Percentiles rank a stretch among this genome's conserved stretches.
phyloP scores from a whole-genome alignment of 2,329 filamentous ascomycete species.

The Fusarium sp. region DNA sequence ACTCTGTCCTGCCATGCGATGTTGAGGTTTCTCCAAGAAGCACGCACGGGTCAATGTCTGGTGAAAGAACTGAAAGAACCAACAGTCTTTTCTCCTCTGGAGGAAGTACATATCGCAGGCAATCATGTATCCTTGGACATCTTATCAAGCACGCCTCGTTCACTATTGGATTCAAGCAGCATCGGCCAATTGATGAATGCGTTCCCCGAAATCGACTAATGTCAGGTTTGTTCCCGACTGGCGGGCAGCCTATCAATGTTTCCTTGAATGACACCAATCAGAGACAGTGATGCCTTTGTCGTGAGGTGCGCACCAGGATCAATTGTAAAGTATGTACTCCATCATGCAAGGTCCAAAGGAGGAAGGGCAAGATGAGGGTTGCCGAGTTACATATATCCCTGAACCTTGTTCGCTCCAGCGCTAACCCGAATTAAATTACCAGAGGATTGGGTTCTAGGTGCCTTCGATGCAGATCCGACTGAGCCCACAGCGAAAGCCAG shows the following conservation, averaged over 20 bases:
- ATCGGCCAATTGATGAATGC: slow-evolving; percentile 11
- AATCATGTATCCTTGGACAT: neutral
- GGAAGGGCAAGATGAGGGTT: slow-evolving; percentile 37
- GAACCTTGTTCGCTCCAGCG: slow-evolving; percentile 41
- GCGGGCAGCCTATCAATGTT: slow-evolving; percentile 1
- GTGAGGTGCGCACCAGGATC: neutral
- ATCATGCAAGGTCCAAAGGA: slow-evolving; percentile 34
- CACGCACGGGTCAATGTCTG: neutral
- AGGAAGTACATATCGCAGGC: neutral
- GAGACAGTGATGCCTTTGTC: neutral
- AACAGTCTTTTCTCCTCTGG: neutral
- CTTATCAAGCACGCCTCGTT: neutral
- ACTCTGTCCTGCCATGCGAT: neutral
- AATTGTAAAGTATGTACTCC: slow-evolving; percentile 2
- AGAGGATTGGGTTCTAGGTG: slow-evolving; percentile 42
- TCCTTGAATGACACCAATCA: slow-evolving; percentile 25
- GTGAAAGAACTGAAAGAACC: neutral
- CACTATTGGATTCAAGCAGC: neutral
- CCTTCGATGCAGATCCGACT: slow-evolving; percentile 27
- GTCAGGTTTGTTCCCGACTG: neutral
- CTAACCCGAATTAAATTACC: slow-evolving; percentile 40
- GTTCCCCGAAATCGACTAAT: slow-evolving; percentile 24
- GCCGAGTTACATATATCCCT: slow-evolving; percentile 35
- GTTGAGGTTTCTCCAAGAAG: too few relatives aligned
- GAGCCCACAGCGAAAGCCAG: slow-evolving; percentile 1